A percentile compares a stretch with the other conserved stretches of the same genome.
Evolutionary conservation across 176 grass and related monocot genomes (phyloP).

Genomic region (Zea mays): DNA sequence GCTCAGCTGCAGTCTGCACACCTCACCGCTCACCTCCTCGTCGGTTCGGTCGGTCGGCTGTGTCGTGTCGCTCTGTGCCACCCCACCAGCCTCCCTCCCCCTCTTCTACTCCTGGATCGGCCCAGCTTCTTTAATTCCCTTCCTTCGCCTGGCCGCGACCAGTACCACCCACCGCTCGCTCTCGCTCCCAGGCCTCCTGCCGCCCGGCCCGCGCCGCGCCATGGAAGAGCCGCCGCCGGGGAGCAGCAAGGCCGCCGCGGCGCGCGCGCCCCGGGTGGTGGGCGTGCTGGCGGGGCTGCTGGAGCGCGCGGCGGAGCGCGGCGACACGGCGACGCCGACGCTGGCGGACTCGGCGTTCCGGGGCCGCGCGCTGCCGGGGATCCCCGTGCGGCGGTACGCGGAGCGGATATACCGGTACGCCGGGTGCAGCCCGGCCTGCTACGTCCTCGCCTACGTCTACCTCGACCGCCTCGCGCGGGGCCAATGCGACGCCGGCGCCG

Average conservation of each 20-base stretch:
- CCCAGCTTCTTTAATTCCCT: no score
- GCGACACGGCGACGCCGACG: conserved; percentile 7
- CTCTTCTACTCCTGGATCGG: no score
- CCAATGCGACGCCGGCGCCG: not conserved
- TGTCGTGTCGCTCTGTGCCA: no score
- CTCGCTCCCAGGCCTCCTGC: no score
- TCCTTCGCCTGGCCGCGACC: not conserved
- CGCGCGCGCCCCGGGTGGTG: conserved; percentile 44
- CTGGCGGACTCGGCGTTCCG: conserved; percentile 25
- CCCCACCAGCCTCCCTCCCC: no score
- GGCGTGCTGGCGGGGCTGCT: conserved; percentile 60
- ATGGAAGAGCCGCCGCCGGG: not conserved
- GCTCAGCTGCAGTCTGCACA: no score
- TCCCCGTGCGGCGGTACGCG: conserved; percentile 60
- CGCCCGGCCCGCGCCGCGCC: not conserved
- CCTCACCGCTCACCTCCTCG: no score
- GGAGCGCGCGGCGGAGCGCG: conserved; percentile 50
- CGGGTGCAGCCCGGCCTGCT: conserved; percentile 71
- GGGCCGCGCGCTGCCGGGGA: conserved; percentile 47
- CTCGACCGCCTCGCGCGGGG: conserved; percentile 58
- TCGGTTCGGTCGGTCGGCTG: no score
- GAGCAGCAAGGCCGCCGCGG: not conserved
- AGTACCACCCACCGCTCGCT: not conserved
- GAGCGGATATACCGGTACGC: conserved; percentile 70
- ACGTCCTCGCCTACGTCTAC: conserved; percentile 68